A percentile compares a stretch with the other conserved stretches of the same genome.
Evolutionary conservation across 2,329 filamentous ascomycete genomes (phyloP).

Genomic region (Hymenoscyphus fructigenus): DNA sequence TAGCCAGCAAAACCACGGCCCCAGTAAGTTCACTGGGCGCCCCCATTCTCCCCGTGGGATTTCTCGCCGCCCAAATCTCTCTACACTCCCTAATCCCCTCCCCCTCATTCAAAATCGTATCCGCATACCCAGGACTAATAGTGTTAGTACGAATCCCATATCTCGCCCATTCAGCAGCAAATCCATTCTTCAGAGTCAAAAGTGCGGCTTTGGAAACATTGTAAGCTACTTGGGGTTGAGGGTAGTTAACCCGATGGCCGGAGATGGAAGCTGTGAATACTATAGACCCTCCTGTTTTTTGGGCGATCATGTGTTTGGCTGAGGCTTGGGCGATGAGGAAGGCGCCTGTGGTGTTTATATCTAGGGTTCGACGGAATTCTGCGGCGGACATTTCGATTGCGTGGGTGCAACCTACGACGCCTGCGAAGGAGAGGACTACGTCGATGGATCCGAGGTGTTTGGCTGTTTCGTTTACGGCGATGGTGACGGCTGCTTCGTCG

Average conservation of each 20-base stretch:
- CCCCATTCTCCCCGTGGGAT: conserved; percentile 66
- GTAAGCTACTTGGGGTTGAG: conserved; percentile 70
- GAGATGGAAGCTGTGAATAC: conserved; percentile 68
- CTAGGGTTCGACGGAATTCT: conserved; percentile 63
- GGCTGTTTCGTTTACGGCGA: conserved; percentile 43
- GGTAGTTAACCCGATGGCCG: conserved; percentile 67
- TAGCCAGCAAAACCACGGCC: conserved; percentile 59
- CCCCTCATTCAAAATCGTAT: conserved; percentile 59
- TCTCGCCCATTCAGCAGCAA: conserved; percentile 72
- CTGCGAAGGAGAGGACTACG: conserved; percentile 59
- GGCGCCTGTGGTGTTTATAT: conserved; percentile 70
- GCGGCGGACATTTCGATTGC: conserved; percentile 57
- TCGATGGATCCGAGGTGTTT: conserved; percentile 50
- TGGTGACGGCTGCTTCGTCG: conserved; percentile 46
- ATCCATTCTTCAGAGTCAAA: conserved; percentile 58
- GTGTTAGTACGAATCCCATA: conserved; percentile 71
- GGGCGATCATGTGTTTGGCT: conserved; percentile 52
- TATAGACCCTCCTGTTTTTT: conserved; percentile 55
- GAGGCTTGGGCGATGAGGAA: conserved; percentile 70
- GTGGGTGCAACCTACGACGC: conserved; percentile 62
- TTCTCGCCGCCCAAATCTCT: conserved; percentile 56
- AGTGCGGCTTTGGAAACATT: conserved; percentile 71
- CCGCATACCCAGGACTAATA: conserved; percentile 74
- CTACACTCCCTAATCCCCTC: conserved; percentile 54
- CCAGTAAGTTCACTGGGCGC: conserved; percentile 62